These are phyloP conservation scores for Eutrema yunnanense DNA, from an alignment of 345 rosid species.

Conservation along the genomic window DNA sequence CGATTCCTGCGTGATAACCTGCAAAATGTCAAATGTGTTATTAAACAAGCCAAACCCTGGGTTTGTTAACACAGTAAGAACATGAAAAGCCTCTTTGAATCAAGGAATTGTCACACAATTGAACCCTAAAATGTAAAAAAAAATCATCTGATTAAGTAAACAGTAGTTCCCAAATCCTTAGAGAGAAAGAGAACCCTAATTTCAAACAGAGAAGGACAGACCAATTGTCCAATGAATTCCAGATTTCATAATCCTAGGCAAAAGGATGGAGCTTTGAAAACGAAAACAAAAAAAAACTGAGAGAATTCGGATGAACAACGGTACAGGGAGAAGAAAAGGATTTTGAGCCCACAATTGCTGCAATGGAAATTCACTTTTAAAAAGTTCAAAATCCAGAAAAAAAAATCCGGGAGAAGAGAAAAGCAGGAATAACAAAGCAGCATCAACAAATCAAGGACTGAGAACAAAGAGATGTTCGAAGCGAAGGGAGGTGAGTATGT, in stretches of 20 bases:
- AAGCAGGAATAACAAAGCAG: not conserved
- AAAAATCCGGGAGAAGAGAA: not conserved
- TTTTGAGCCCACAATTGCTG: not conserved
- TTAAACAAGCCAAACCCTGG: too few species aligned
- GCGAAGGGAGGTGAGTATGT: not conserved
- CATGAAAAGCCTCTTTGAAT: not conserved
- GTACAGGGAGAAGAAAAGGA: too few species aligned
- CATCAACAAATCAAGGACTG: not conserved
- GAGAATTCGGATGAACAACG: not conserved
- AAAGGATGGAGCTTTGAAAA: not conserved
- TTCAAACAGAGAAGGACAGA: not conserved
- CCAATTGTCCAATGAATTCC: not conserved
- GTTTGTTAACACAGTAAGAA: not conserved
- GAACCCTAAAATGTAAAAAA: too few species aligned
- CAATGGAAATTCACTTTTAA: not conserved
- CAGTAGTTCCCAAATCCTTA: not conserved
- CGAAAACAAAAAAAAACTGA: not conserved
- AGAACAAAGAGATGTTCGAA: not conserved
- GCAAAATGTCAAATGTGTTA: constrained; percentile 4
- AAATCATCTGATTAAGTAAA: not conserved
- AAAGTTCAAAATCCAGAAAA: not conserved
- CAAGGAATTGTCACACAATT: not conserved
- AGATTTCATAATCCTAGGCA: not conserved
- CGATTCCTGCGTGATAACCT: constrained; percentile 9
- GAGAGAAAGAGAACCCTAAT: constrained; percentile 11